Base-by-base conservation (phyloP, 2,329 filamentous ascomycete species). In the Fusarium multiceps region DNA sequence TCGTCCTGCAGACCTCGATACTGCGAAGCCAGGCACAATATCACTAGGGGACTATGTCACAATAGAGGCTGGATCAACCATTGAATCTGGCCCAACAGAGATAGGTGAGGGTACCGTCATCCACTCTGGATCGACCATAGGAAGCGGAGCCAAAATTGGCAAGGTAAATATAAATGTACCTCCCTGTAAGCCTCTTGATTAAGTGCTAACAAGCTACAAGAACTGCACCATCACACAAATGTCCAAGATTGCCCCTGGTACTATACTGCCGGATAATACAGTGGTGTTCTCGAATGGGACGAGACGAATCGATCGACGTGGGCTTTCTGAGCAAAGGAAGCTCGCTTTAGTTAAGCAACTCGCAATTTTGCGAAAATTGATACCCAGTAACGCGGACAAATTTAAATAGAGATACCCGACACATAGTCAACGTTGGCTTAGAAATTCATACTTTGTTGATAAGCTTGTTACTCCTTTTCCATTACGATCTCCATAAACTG, bases 211-310 rank as follows among this genome's bases (percentile, higher is more conserved):
- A 23, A 40, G 54, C 20, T 77, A 41, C 47, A 79, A 90, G 84
- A 87, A 93, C 76, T 91, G 91, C 74, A 93, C 91, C 23, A 84
- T 94, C 54, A 90, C 91, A 10, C 86, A 91, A 0, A 84, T 88
- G 63, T 90, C 87, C 25, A 82, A 85, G 27, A 82, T 94, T 43
- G 78, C 81, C 0, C 86, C 88, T 12, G 86, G 87, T 1, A 86
- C 88, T 32, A 80, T 82, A 13, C 75, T 94, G 1, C 87, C 87
- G 0, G 90, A 93, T 63, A 89, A 87, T 76, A 90, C 89, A 0
- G 91, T 94, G 7, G 82, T 93, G 23, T 93, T 88, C 78, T 90
- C 90, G 0, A 86, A 87, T 60, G 90, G 90, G 27, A 82, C 83
- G 70, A 83, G 84, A 68, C 84, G 89, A 65, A 78, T 79, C 30